These are phyloP conservation scores for Fusarium temperatum DNA, from an alignment of 2,329 filamentous ascomycete genomes.

Conservation along the genomic window DNA sequence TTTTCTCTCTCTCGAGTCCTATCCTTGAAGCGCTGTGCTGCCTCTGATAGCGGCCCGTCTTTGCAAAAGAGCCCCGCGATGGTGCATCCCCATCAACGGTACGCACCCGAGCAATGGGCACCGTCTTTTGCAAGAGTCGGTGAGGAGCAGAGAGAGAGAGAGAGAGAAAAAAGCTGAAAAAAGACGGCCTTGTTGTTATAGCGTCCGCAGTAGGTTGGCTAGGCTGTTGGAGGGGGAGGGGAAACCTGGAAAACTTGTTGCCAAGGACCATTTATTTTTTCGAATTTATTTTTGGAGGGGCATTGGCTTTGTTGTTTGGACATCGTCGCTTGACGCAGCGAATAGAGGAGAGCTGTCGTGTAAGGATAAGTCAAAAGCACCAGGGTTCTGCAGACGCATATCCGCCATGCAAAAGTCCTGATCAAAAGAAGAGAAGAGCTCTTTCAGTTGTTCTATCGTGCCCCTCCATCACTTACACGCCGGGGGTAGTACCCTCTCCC, in stretches of 20 bases:
- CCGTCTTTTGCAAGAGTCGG: slow-evolving; percentile 40
- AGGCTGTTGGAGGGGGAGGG: slow-evolving; percentile 33
- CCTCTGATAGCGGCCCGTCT: slow-evolving; percentile 27
- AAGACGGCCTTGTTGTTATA: slow-evolving; percentile 28
- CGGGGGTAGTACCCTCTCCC: slow-evolving; percentile 20
- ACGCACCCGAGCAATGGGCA: slow-evolving; percentile 37
- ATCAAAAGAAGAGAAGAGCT: slow-evolving; percentile 15
- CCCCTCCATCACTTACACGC: slow-evolving; percentile 30
- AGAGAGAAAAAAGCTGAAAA: not conserved
- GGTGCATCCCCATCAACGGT: slow-evolving; percentile 24
- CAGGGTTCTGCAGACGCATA: slow-evolving; percentile 23
- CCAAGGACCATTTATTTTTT: slow-evolving; percentile 37
- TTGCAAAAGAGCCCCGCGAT: slow-evolving; percentile 29
- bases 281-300: slow-evolving; percentile 32
- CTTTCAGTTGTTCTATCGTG: slow-evolving; percentile 24
- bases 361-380: slow-evolving; percentile 31
- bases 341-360: slow-evolving; percentile 31
- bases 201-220: slow-evolving; percentile 26
- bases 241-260: slow-evolving; percentile 29
- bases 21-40: slow-evolving; percentile 15
- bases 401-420: slow-evolving; percentile 21
- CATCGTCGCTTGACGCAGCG: slow-evolving; percentile 33
- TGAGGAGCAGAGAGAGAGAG: slow-evolving; percentile 26
- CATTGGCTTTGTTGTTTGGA: slow-evolving; percentile 24
- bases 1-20: not conserved